These are phyloP conservation scores for Fraxinus albicans DNA, from an alignment of 305 asterid genomes.

Conservation along the genomic window DNA sequence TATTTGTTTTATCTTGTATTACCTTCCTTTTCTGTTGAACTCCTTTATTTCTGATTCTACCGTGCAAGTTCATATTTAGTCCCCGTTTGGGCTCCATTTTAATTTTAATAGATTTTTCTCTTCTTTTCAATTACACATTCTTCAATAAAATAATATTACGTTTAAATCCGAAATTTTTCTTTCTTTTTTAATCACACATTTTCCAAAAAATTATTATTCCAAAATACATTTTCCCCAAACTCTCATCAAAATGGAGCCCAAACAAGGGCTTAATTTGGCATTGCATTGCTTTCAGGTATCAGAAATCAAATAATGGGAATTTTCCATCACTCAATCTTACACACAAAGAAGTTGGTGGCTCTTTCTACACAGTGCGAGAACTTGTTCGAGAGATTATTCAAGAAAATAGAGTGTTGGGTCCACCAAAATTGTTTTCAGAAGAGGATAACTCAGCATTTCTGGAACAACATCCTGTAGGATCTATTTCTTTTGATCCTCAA, in stretches of 20 bases:
- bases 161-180: too few species aligned
- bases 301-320: conserved; percentile 57
- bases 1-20: neutral
- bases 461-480: conserved; percentile 67
- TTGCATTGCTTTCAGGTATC: conserved; percentile 55
- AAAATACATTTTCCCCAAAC: too few species aligned
- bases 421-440: conserved; percentile 53
- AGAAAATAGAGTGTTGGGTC: conserved; percentile 89
- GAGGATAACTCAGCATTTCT: conserved; percentile 40
- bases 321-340: conserved; percentile 90
- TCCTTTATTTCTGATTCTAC: neutral
- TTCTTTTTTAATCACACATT: too few species aligned
- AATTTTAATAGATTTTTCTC: too few species aligned
- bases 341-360: conserved; percentile 98
- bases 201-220: too few species aligned
- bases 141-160: too few species aligned
- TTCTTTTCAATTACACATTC: too few species aligned
- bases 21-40: neutral
- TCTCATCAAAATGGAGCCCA: too few species aligned
- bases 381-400: conserved; percentile 90
- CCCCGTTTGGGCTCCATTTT: too few species aligned
- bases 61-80: neutral
- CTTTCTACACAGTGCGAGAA: conserved; percentile 90
- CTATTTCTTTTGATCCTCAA: conserved; percentile 63
- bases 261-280: neutral